phyloP scores from a whole-genome alignment of 176 grass and related monocot genomes.

The Poa pratensis region DNA sequence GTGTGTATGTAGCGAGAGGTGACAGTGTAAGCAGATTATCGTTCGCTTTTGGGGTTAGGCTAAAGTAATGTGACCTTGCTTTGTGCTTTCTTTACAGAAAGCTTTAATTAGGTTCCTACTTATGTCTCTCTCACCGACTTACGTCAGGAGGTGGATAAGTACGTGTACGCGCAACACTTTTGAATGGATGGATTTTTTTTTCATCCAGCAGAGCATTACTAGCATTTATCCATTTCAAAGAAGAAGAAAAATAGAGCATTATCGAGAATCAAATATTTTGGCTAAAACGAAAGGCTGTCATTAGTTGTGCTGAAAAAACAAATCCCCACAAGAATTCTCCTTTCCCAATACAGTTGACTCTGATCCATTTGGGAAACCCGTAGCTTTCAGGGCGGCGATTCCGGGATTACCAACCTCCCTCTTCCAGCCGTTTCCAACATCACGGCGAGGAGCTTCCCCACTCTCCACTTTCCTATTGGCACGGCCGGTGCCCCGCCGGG shows the following conservation, averaged over 20 bases:
- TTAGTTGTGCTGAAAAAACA: not conserved
- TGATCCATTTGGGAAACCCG: constrained; percentile 23
- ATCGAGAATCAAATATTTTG: not conserved
- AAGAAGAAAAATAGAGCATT: no score
- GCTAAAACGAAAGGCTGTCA: not conserved
- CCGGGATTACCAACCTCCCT: not conserved
- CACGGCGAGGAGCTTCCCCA: constrained; percentile 21
- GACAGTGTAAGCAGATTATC: no score
- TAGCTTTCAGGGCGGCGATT: constrained; percentile 11
- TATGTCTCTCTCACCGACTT: not conserved
- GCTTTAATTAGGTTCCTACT: not conserved
- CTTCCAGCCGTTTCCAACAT: constrained; percentile 16
- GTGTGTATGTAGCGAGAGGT: no score
- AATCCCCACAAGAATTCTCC: not conserved
- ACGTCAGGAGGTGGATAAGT: not conserved
- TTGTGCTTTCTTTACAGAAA: not conserved
- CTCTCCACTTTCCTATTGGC: constrained; percentile 19
- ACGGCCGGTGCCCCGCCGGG: not conserved
- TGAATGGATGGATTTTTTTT: no score
- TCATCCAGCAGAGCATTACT: no score
- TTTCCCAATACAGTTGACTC: constrained; percentile 3
- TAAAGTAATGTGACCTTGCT: no score
- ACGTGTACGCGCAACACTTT: not conserved
- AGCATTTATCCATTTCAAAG: no score
- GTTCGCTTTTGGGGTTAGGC: no score